Evolutionary conservation across 1,284 basidiomycete genomes (phyloP).

Genomic region (Boletus austroedulis): DNA sequence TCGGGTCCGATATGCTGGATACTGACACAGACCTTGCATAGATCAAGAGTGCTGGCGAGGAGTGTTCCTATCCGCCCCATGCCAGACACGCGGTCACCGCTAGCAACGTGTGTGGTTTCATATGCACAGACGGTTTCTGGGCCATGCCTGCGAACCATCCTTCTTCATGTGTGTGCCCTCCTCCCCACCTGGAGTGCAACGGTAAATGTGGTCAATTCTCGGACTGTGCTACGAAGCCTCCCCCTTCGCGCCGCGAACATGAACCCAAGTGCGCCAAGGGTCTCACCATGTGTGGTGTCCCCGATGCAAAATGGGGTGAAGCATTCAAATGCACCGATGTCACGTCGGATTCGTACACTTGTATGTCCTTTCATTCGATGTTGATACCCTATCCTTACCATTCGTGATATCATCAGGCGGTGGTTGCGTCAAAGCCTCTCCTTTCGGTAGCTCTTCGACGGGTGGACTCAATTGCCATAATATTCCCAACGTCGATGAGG

Average conservation of each 20-base stretch:
- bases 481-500: constrained; percentile 13
- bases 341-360: constrained; percentile 16
- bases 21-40: neutral
- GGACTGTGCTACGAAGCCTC: constrained; percentile 9
- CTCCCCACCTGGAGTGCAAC: constrained; percentile 19
- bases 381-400: neutral
- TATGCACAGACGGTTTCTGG: constrained; percentile 24
- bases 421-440: constrained; percentile 17
- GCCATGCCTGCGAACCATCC: constrained; percentile 10
- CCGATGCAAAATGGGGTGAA: constrained; percentile 12
- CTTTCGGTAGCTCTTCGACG: constrained; percentile 16
- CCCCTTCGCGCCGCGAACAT: constrained; percentile 17
- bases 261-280: constrained; percentile 13
- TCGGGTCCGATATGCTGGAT: too few species aligned
- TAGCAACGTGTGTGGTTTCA: constrained; percentile 16
- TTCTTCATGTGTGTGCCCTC: constrained; percentile 19
- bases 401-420: constrained; percentile 16
- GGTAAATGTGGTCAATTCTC: constrained; percentile 18
- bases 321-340: constrained; percentile 21
- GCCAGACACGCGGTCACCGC: constrained; percentile 5
- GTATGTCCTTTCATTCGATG: constrained; percentile 6
- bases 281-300: constrained; percentile 20
- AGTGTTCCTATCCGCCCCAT: constrained; percentile 28
- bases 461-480: constrained; percentile 17
- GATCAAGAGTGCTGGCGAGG: constrained; percentile 13